phyloP scores from a whole-genome alignment of 495 filamentous ascomycete genomes.

The Aspergillus mulundensis region DNA sequence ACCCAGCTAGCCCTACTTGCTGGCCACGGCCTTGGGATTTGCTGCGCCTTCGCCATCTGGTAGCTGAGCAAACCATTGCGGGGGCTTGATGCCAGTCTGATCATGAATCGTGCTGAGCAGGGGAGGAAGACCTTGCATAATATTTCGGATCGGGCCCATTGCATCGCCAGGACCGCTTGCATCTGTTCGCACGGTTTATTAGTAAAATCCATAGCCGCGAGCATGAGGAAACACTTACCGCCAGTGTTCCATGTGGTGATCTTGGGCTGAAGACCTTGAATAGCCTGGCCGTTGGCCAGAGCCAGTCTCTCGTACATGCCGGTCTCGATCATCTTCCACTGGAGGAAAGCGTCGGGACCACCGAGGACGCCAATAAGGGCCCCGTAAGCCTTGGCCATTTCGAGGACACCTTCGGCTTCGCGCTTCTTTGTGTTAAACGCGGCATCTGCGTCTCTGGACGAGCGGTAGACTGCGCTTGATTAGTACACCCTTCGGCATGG shows the following conservation, averaged over 20 bases:
- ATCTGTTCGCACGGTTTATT: constrained; percentile 18
- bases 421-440: constrained; percentile 56
- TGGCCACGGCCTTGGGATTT: not conserved
- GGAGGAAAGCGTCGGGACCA: constrained; percentile 67
- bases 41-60: constrained; percentile 14
- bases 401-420: constrained; percentile 68
- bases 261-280: constrained; percentile 77
- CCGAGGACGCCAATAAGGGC: constrained; percentile 67
- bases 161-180: constrained; percentile 33
- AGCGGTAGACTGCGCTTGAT: constrained; percentile 24
- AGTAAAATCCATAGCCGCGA: constrained; percentile 4
- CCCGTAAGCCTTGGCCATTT: constrained; percentile 73
- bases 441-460: constrained; percentile 60
- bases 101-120: constrained; percentile 78
- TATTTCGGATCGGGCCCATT: constrained; percentile 47
- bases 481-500: not conserved
- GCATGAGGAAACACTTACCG: constrained; percentile 18
- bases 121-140: constrained; percentile 76
- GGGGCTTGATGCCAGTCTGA: constrained; percentile 73
- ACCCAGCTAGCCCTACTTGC: not conserved
- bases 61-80: constrained; percentile 61
- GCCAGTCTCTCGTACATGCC: constrained; percentile 38
- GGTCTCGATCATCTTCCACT: constrained; percentile 59
- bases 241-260: constrained; percentile 87
- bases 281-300: constrained; percentile 52